A percentile compares a stretch with the other conserved stretches of the same genome.
Conservation (phyloP, 768 basidiomycete genomes). For the Porphyrellus cyaneotinctus region DNA sequence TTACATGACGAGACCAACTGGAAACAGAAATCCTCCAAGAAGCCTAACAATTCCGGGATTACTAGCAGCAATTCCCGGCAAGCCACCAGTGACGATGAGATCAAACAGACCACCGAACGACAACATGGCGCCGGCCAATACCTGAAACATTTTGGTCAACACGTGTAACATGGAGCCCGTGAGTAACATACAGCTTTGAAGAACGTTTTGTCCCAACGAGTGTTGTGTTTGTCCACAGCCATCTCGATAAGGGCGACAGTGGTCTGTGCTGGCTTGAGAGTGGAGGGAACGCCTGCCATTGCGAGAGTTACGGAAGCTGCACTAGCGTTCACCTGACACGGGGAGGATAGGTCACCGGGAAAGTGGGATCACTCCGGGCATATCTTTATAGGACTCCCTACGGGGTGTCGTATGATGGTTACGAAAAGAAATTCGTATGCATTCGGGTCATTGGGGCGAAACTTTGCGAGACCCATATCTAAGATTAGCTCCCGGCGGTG, state of each 20-base stretch:
- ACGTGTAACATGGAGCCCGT: not conserved
- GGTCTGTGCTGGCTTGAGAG: conserved; percentile 57
- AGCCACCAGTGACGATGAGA: conserved; percentile 58
- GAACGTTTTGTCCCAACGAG: conserved; percentile 57
- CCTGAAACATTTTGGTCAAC: conserved; percentile 33
- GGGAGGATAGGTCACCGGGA: not conserved
- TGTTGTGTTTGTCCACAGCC: conserved; percentile 60
- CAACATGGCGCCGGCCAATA: conserved; percentile 67
- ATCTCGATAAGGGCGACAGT: conserved; percentile 52
- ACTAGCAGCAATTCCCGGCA: conserved; percentile 41
- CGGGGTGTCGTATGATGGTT: not conserved
- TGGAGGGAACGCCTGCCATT: conserved; percentile 35
- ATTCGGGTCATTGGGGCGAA: not conserved
- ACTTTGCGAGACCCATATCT: conserved; percentile 3
- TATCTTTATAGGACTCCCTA: conserved; percentile 19
- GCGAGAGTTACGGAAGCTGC: not conserved
- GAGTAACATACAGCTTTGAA: conserved; percentile 59
- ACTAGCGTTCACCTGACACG: conserved; percentile 1
- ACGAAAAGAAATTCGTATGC: conserved; percentile 8
- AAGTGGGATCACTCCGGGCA: not conserved
- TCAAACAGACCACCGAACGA: conserved; percentile 69
- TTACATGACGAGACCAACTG: conserved; percentile 74
- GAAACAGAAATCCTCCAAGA: conserved; percentile 66
- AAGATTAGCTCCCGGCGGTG: not conserved
- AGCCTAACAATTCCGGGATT: conserved; percentile 70